phyloP scores from a whole-genome alignment of 495 filamentous ascomycete genomes.

The Penicillium cinerascens region DNA sequence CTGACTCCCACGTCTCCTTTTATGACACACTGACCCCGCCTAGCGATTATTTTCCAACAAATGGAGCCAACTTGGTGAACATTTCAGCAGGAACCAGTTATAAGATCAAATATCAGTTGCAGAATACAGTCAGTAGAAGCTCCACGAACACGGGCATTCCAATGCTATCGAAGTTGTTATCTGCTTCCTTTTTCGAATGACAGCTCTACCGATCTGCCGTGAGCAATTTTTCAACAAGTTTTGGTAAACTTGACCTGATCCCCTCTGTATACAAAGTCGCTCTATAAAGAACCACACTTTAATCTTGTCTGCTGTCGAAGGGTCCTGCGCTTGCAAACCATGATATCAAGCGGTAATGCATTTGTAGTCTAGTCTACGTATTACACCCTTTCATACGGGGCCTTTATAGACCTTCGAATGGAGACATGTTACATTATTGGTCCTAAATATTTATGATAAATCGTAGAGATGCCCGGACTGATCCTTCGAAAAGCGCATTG shows the following conservation, averaged over 20 bases:
- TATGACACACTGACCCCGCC: background rate
- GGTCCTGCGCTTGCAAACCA: background rate
- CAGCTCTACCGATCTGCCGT: background rate
- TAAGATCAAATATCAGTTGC: background rate
- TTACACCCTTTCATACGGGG: background rate
- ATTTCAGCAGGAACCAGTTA: background rate
- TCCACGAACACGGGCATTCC: background rate
- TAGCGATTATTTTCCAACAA: background rate
- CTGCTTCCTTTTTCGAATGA: background rate
- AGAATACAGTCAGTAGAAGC: background rate
- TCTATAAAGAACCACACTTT: background rate
- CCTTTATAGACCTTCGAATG: background rate
- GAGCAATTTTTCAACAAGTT: background rate
- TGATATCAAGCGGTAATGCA: background rate
- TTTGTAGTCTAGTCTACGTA: background rate
- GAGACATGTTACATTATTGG: background rate
- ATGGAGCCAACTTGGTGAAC: background rate
- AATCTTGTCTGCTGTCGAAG: background rate
- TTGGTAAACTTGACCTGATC: background rate
- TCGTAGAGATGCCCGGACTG: background rate
- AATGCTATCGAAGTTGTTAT: background rate
- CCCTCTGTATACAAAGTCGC: background rate
- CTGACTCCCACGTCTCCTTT: background rate
- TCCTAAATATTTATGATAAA: background rate
- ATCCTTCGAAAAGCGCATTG: background rate